Evolutionary conservation across 495 filamentous ascomycete genomes (phyloP).

Genomic region (Neurospora sp.): DNA sequence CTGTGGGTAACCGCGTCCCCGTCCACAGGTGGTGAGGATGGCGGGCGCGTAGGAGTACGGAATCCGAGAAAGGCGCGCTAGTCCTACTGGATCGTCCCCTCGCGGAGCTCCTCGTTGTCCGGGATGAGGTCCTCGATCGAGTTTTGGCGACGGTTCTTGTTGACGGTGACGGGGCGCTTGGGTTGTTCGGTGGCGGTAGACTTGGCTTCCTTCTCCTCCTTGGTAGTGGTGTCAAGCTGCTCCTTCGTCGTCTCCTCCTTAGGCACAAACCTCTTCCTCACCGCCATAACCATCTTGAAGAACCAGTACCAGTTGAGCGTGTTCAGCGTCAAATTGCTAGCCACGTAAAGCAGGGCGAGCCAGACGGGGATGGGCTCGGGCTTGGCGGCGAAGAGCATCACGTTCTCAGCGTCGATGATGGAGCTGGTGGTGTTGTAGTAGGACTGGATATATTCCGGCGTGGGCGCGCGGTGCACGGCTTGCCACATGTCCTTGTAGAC

Average conservation of each 20-base stretch:
- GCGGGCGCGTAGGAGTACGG: neutral
- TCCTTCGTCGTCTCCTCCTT: slow-evolving; percentile 26
- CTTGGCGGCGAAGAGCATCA: slow-evolving; percentile 35
- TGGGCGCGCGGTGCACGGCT: slow-evolving; percentile 38
- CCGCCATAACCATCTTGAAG: slow-evolving; percentile 88
- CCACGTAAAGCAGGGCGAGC: slow-evolving; percentile 68
- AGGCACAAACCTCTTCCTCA: slow-evolving; percentile 76
- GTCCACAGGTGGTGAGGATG: neutral
- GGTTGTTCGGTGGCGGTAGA: neutral
- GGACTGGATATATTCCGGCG: slow-evolving; percentile 16
- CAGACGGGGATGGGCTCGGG: slow-evolving; percentile 59
- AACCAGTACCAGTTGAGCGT: slow-evolving; percentile 94
- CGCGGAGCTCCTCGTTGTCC: slow-evolving; percentile 22
- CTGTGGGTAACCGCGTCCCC: neutral
- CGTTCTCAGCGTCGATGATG: slow-evolving; percentile 26
- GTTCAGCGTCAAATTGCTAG: slow-evolving; percentile 72
- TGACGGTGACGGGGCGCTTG: slow-evolving; percentile 1
- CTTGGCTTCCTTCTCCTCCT: neutral
- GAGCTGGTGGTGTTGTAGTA: slow-evolving; percentile 23
- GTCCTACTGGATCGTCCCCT: slow-evolving; percentile 23
- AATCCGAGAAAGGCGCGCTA: neutral
- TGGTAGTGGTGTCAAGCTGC: neutral
- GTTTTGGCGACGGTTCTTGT: slow-evolving; percentile 4
- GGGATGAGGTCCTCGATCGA: slow-evolving; percentile 24
- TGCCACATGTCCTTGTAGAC: slow-evolving; percentile 76